Evolutionary conservation across 2,329 filamentous ascomycete genomes (phyloP), one percentile per base, ranked within the genome.

Genomic region (Ophiostoma sp.): DNA sequence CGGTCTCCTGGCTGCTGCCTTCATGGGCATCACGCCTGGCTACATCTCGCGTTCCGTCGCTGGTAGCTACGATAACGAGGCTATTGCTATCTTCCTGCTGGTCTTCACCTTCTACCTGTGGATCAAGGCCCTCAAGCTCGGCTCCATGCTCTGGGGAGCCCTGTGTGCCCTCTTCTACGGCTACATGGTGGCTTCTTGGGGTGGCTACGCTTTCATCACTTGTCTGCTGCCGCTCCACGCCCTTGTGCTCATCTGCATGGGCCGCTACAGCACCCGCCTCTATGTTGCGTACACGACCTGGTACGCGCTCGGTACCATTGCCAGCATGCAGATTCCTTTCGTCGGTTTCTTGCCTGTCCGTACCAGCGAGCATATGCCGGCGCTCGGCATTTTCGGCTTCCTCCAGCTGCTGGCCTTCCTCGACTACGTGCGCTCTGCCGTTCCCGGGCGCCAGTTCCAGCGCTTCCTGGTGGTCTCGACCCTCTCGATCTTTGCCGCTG

Each of bases 171-270:
- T 99, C 68, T 98, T 96, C 81, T 99, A 99, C 80, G 95, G 95
- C 76, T 99, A 99, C 87, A 99, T 99, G 95, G 95, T 99, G 72
- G 95, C 94, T 65, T 96, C 96, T 18, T 99, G 95, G 95, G 95
- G 95, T 84, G 95, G 95, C 76, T 99, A 99, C 79, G 95, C 97
- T 75, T 99, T 99, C 86, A 99, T 99, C 77, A 99, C 96, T 71
- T 97, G 96, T 78, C 82, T 99, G 80, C 88, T 99, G 70, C 95
- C 95, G 49, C 86, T 99, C 73, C 95, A 99, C 79, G 89, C 92
- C 7, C 93, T 99, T 74, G 92, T 97, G 64, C 84, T 99, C 73
- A 89, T 99, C 76, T 92, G 90, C 81, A 99, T 99, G 94, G 96
- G 96, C 66, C 85, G 95, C 70, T 99, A 96, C 80, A 98, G 93